Evolutionary conservation across 192 early-diverging fungal species (phyloP), one percentile per base, ranked within the genome.

Genomic region (Oehlia diaphana): DNA sequence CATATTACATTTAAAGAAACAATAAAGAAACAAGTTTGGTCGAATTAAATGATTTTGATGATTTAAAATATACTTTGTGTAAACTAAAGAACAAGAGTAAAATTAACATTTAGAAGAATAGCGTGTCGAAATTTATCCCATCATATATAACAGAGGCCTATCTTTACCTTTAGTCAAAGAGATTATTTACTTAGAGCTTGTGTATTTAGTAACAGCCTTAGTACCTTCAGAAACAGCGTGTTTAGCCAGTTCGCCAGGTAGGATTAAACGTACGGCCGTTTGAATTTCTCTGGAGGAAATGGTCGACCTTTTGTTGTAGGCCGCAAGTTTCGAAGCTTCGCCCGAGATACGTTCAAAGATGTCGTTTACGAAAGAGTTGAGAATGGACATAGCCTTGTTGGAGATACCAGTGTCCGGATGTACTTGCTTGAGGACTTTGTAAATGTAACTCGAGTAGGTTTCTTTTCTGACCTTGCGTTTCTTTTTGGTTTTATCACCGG

Each of bases 181-280:
- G n/a, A 42, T 39, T 21, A 14, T 44, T 87, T 89, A 90, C 81
- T 90, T 94, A 84, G 92, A 91, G 47, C 92, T 92, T 80, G 95
- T 94, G 92, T 95, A 97, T 89, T 97, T 97, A 89, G 95, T 96
- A 83, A 96, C 95, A 76, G 96, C 96, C 92, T 98, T 98, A 89
- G 96, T 97, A 74, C 96, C 96, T 89, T 97, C 96, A 80, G 96
- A 98, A 82, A 97, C 95, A 83, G 96, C 96, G 90, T 97, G 96
- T 90, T 95, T 96, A 88, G 95, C 94, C 67, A 97, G 89, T 87
- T 98, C 96, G 86, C 96, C 95, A 77, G 96, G 95, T 31, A 63
- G 37, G 28, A 84, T 81, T 63, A 91, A 79, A 77, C 90, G 86
- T 37, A 91, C 88, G 50, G 91, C 87, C 53, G 95, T 95, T 85